phyloP scores from a whole-genome alignment of 768 basidiomycete genomes.

The Kwoniella dejecticola region DNA sequence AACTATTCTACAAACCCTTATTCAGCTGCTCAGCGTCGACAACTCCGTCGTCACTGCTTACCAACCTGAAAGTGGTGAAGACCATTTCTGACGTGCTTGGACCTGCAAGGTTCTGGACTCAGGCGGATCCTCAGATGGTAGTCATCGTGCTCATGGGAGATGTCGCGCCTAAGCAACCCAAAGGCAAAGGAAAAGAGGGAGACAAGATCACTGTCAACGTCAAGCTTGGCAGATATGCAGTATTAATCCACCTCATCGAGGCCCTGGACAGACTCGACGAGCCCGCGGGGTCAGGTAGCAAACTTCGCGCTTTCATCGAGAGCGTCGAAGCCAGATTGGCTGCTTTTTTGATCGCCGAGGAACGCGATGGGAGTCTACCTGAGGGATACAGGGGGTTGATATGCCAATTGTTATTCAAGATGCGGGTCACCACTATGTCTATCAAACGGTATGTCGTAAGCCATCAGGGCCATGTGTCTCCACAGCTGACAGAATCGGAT shows the following conservation, averaged over 20 bases:
- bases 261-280: slow-evolving; percentile 28
- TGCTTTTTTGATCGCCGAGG: slow-evolving; percentile 30
- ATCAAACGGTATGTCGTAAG: slow-evolving; percentile 22
- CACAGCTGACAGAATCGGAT: neutral
- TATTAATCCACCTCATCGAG: slow-evolving; percentile 30
- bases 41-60: neutral
- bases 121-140: slow-evolving; percentile 47
- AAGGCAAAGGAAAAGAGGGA: slow-evolving; percentile 37
- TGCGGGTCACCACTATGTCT: slow-evolving; percentile 33
- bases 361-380: slow-evolving; percentile 30
- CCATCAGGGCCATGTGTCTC: neutral
- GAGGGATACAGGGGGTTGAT: slow-evolving; percentile 27
- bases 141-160: slow-evolving; percentile 44
- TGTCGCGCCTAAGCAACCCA: slow-evolving; percentile 23
- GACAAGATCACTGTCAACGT: slow-evolving; percentile 20
- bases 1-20: slow-evolving; percentile 43
- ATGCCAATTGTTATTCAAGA: slow-evolving; percentile 26
- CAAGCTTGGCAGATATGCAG: slow-evolving; percentile 42
- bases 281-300: slow-evolving; percentile 7
- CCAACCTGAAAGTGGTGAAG: slow-evolving; percentile 24
- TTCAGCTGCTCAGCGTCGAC: slow-evolving; percentile 42
- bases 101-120: slow-evolving; percentile 30
- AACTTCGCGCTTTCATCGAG: slow-evolving; percentile 31
- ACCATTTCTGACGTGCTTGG: slow-evolving; percentile 21
- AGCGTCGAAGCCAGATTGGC: slow-evolving; percentile 33